Evolutionary conservation across 495 filamentous ascomycete genomes (phyloP).

Genomic region (Tuber brumale): DNA sequence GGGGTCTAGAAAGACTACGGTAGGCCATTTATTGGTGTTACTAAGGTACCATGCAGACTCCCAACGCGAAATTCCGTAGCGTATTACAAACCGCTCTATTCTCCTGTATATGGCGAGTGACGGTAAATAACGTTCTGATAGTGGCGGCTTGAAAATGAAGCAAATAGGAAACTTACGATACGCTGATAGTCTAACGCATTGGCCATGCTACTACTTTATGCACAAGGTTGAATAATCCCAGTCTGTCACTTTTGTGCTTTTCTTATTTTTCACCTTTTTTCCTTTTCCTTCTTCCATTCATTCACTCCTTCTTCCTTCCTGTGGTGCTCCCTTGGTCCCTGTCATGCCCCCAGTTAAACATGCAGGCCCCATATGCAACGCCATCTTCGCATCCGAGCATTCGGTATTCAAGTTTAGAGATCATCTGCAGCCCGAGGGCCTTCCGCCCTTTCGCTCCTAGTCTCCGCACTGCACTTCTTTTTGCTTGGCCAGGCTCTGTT

Average conservation of each 20-base stretch:
- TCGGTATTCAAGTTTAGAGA: not conserved
- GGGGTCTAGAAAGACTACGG: not conserved
- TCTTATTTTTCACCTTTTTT: not conserved
- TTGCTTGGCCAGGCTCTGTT: not conserved
- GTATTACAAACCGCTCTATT: not conserved
- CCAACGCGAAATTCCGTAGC: not conserved
- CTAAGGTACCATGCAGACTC: not conserved
- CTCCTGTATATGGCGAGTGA: not conserved
- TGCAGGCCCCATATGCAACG: not conserved
- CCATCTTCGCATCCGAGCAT: conserved; percentile 1
- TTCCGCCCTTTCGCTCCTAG: not conserved
- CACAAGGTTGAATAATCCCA: not conserved
- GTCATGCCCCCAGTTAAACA: not conserved
- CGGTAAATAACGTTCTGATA: not conserved
- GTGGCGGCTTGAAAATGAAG: not conserved
- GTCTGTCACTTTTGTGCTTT: not conserved
- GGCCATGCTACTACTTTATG: not conserved
- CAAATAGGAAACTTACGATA: not conserved
- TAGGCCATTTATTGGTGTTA: not conserved
- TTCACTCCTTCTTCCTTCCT: not conserved
- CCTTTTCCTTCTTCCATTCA: not conserved
- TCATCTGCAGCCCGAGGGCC: not conserved
- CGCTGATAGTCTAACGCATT: not conserved
- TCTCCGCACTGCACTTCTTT: not conserved
- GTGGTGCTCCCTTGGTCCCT: not conserved